Percentiles rank a stretch among this genome's conserved stretches.
Conservation (phyloP, 371 early-diverging fungal genomes). For the Mortierella sp. region DNA sequence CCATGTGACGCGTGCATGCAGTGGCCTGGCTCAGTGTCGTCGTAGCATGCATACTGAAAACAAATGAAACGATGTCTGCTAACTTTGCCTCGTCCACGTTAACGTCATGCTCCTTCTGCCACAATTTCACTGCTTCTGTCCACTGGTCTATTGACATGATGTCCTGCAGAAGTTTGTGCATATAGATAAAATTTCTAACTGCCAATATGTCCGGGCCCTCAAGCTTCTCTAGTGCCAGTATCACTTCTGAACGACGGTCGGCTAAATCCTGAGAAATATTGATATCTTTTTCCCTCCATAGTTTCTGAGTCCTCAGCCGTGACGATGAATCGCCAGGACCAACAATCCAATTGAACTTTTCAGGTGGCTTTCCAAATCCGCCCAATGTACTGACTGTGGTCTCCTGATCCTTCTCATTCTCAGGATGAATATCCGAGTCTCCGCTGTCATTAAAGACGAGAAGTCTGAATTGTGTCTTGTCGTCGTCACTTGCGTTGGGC, state of each 20-base stretch:
- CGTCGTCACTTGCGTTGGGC: slow-evolving; percentile 1
- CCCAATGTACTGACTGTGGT: slow-evolving; percentile 15
- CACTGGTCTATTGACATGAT: slow-evolving; percentile 16
- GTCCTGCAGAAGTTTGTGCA: slow-evolving; percentile 15
- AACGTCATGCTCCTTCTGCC: slow-evolving; percentile 5
- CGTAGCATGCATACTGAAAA: slow-evolving; percentile 1
- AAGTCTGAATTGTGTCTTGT: slow-evolving; percentile 12
- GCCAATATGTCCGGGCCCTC: slow-evolving; percentile 23
- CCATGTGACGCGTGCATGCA: slow-evolving; percentile 7
- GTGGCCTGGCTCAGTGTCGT: slow-evolving; percentile 9
- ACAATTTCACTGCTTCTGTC: slow-evolving; percentile 9
- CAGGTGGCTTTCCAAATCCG: slow-evolving; percentile 17
- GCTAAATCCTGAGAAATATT: slow-evolving; percentile 22
- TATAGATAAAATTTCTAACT: slow-evolving; percentile 26
- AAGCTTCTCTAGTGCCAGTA: slow-evolving; percentile 12
- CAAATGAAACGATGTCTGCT: slow-evolving; percentile 7
- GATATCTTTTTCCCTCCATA: slow-evolving; percentile 14
- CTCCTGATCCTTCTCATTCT: slow-evolving; percentile 16
- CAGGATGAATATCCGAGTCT: slow-evolving; percentile 5
- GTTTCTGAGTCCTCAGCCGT: slow-evolving; percentile 11
- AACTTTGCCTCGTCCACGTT: slow-evolving; percentile 2
- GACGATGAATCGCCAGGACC: slow-evolving; percentile 18
- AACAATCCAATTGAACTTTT: slow-evolving; percentile 13
- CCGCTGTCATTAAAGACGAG: slow-evolving; percentile 6
- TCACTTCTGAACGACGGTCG: slow-evolving; percentile 16